A percentile compares a stretch with the other conserved stretches of the same genome.
Evolutionary conservation across 371 early-diverging fungal genomes (phyloP).

Genomic region (Rhizopus sp.): DNA sequence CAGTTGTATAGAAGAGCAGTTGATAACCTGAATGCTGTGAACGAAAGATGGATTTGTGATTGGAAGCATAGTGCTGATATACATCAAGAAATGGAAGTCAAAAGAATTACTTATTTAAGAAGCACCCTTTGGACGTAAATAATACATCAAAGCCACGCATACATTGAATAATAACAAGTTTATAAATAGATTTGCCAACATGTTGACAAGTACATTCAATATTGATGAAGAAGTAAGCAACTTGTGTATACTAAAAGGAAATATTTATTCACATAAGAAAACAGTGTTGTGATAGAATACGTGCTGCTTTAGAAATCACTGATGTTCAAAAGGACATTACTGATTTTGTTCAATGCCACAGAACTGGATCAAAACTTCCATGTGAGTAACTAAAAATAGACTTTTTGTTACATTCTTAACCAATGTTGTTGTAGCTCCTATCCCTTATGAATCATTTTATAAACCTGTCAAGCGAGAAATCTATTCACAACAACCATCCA

Average conservation of each 20-base stretch:
- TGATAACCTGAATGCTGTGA: slow-evolving; percentile 32
- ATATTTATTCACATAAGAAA: slow-evolving; percentile 4
- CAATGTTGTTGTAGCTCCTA: too few species aligned
- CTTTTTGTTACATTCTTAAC: too few species aligned
- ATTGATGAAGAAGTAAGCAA: slow-evolving; percentile 46
- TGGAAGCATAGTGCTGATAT: slow-evolving; percentile 36
- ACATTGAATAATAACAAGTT: neutral
- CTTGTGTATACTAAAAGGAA: neutral
- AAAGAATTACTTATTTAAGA: slow-evolving; percentile 40
- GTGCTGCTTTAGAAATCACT: slow-evolving; percentile 41
- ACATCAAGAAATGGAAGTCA: slow-evolving; percentile 48
- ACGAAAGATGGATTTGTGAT: slow-evolving; percentile 35
- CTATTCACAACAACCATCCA: slow-evolving; percentile 1
- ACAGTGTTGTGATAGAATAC: slow-evolving; percentile 47
- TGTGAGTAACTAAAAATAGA: slow-evolving; percentile 19
- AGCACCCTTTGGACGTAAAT: slow-evolving; percentile 46
- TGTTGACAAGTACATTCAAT: slow-evolving; percentile 46
- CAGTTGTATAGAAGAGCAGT: slow-evolving; percentile 42
- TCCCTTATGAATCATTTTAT: slow-evolving; percentile 11
- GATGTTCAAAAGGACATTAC: slow-evolving; percentile 41
- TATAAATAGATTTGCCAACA: slow-evolving; percentile 41
- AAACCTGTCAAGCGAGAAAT: neutral
- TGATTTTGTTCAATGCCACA: slow-evolving; percentile 31
- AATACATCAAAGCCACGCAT: neutral
- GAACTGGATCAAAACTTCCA: slow-evolving; percentile 38